Conservation (phyloP, 257 asterid species). For the Cruciata laevipes region DNA sequence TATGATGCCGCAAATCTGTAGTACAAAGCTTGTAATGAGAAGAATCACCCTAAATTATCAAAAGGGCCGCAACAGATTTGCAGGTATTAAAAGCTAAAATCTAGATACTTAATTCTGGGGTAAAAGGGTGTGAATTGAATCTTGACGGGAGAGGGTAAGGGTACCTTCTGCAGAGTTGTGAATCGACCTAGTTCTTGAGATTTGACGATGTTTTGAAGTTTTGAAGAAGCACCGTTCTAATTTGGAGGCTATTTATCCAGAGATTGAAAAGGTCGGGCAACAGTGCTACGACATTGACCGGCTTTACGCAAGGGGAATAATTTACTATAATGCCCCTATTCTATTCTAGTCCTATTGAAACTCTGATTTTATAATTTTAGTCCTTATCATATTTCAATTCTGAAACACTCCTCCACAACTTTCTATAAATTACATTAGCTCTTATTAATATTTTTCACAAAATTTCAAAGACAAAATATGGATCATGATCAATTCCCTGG, state of each 20-base stretch:
- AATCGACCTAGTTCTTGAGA: conserved; percentile 3
- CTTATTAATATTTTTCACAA: too few relatives aligned
- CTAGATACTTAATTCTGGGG: background rate
- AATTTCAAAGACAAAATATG: too few relatives aligned
- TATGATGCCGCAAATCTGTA: background rate
- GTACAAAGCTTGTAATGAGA: background rate
- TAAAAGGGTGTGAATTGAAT: conserved; percentile 19
- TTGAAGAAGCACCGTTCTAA: background rate
- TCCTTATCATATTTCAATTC: too few relatives aligned
- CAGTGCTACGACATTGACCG: background rate
- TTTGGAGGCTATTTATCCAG: background rate
- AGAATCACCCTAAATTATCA: conserved; percentile 1
- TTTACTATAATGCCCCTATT: too few relatives aligned
- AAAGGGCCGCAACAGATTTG: background rate
- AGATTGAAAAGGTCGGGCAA: background rate
- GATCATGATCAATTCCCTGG: too few relatives aligned
- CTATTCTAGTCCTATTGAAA: too few relatives aligned
- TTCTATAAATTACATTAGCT: too few relatives aligned
- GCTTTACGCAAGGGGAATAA: background rate
- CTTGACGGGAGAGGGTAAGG: background rate
- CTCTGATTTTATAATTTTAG: too few relatives aligned
- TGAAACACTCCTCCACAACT: too few relatives aligned
- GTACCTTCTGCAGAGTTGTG: conserved; percentile 11
- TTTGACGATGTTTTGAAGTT: background rate
- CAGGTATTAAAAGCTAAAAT: background rate